Evolutionary conservation across 2,329 filamentous ascomycete genomes (phyloP), one percentile per base, ranked within the genome.

Genomic region (Aspergillus uvarum): DNA sequence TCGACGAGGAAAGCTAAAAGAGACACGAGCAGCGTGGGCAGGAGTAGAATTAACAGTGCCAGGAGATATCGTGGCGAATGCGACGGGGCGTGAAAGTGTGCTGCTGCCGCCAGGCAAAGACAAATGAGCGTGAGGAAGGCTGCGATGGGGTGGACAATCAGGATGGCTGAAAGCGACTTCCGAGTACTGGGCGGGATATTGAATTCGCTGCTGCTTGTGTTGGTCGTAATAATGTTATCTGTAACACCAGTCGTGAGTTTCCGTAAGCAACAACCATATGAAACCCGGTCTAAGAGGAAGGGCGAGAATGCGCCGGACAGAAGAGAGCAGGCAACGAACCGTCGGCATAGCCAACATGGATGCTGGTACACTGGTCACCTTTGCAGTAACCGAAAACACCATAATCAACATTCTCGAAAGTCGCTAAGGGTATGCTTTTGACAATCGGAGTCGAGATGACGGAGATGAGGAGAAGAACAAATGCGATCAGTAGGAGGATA

Each of bases 301-400:
- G 22, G 22, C 19, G 42, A 21, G 42, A 47, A 21, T 47, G 47
- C 10, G 38, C 29, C 10, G 42, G 35, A 58, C 60, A 63, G 57
- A 47, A 59, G 22, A 51, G 56, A 59, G 60, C 62, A 60, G 58
- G 56, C 57, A 47, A 83, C 88, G 69, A 81, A 96, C 92, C 85
- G 66, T 88, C 89, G 72, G 89, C 87, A 77, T 98, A 99, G 73
- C 94, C 95, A 68, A 99, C 85, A 72, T 89, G 85, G 65, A 94
- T 86, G 47, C 81, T 80, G 70, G 85, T 90, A 77, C 95, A 98
- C 60, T 77, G 71, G 63, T 74, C 75, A 44, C 78, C 80, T 65
- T 86, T 82, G 77, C 95, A 99, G 70, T 87, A 96, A 26, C 95
- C 95, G 80, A 98, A 94, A 52, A 98, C 93, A 52, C 95, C 95